These are phyloP conservation scores for Agrostemma githago DNA, from an alignment of 148 eudicot genomes.

Conservation along the genomic window DNA sequence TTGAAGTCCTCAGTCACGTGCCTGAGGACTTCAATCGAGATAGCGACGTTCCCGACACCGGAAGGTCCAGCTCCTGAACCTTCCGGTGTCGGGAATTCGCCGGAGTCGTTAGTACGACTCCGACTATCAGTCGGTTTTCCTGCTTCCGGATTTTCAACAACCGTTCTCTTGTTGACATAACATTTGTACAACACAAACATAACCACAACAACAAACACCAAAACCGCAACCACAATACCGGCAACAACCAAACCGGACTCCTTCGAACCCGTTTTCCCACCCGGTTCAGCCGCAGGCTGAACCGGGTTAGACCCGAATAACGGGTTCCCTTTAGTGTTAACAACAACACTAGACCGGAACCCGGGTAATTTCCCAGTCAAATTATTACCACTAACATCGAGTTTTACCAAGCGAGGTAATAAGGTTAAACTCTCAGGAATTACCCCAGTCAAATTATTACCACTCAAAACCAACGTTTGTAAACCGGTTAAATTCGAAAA, in stretches of 20 bases:
- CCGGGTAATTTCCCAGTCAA: conserved; percentile 39
- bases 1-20: conserved; percentile 59
- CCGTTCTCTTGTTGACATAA: conserved; percentile 34
- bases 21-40: conserved; percentile 38
- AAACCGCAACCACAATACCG: conserved; percentile 43
- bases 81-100: conserved; percentile 30
- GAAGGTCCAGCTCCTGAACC: background rate
- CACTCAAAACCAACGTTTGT: conserved; percentile 31
- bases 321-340: conserved; percentile 33
- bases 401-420: conserved; percentile 33
- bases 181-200: conserved; percentile 46
- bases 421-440: conserved; percentile 40
- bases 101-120: too few relatives aligned
- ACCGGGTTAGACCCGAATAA: conserved; percentile 25
- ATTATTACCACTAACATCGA: conserved; percentile 55
- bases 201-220: conserved; percentile 38
- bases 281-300: conserved; percentile 18
- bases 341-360: conserved; percentile 30
- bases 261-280: conserved; percentile 22
- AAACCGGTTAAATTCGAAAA: conserved; percentile 42
- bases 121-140: conserved; percentile 37
- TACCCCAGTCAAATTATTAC: conserved; percentile 40
- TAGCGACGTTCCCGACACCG: conserved; percentile 17
- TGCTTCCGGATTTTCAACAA: conserved; percentile 41
- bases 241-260: conserved; percentile 35